Percentiles rank a stretch among this genome's conserved stretches.
These are phyloP conservation scores for Kalmanozyma brasiliensis DNA, from an alignment of 1,284 basidiomycete species.

Conservation along the genomic window DNA sequence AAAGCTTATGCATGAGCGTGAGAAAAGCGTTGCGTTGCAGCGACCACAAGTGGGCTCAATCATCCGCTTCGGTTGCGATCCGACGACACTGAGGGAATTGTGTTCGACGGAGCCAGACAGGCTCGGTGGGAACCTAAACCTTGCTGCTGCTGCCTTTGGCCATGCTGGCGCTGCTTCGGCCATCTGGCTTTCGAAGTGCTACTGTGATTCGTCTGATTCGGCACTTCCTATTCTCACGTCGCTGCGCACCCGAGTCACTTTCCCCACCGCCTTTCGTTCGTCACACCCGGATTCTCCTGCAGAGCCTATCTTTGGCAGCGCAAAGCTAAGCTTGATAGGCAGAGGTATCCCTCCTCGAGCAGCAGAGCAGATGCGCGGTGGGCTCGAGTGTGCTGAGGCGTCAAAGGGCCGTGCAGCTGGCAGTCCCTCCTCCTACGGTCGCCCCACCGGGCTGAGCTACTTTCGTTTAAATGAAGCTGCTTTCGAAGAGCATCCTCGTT, in stretches of 20 bases:
- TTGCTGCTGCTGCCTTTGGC: constrained; percentile 8
- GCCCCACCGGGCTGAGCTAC: constrained; percentile 15
- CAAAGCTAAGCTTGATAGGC: no score
- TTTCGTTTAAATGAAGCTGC: constrained; percentile 33
- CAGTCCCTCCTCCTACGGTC: constrained; percentile 5
- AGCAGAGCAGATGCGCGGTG: neutral
- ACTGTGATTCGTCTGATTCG: no score
- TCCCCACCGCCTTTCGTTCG: constrained; percentile 1
- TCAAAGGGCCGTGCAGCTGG: constrained; percentile 3
- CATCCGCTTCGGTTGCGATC: constrained; percentile 16
- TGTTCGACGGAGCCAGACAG: no score
- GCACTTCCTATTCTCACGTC: no score
- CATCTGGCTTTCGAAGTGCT: no score
- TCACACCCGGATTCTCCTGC: no score
- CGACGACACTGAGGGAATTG: no score
- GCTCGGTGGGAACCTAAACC: constrained; percentile 19
- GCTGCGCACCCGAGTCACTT: no score
- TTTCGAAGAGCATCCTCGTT: constrained; percentile 8
- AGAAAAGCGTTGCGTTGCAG: constrained; percentile 7
- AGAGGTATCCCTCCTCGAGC: neutral
- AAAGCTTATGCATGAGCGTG: constrained; percentile 20
- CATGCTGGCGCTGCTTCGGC: constrained; percentile 9
- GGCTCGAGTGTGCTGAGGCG: constrained; percentile 19
- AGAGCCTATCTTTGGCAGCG: no score
- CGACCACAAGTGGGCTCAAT: constrained; percentile 8